Percentiles rank a stretch among this genome's conserved stretches.
Evolutionary conservation across 2,329 filamentous ascomycete species (phyloP).

Genomic region (Albophoma yamanashiensis): DNA sequence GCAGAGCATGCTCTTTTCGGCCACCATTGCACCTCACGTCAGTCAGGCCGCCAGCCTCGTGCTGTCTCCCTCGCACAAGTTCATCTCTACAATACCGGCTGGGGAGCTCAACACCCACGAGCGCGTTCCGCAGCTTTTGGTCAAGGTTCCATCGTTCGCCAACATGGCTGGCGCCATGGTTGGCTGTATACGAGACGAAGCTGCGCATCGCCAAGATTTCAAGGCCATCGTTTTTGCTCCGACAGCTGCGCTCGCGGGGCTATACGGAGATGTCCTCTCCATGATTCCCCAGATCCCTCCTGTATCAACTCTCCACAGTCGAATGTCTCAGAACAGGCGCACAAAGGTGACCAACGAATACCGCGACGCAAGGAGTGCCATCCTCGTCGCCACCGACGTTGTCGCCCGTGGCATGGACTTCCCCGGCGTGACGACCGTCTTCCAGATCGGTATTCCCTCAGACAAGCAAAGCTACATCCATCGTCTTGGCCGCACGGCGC

Average conservation of each 20-base stretch:
- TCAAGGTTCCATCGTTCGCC: constrained; percentile 58
- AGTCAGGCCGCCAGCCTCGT: constrained; percentile 61
- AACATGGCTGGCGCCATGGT: constrained; percentile 52
- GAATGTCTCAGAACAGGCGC: constrained; percentile 38
- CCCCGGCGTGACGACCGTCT: constrained; percentile 55
- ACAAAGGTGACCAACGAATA: constrained; percentile 51
- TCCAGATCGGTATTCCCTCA: constrained; percentile 50
- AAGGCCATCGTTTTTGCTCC: constrained; percentile 80
- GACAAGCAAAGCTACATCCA: constrained; percentile 57
- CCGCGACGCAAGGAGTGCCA: constrained; percentile 38
- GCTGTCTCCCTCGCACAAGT: constrained; percentile 63
- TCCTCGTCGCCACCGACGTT: constrained; percentile 61
- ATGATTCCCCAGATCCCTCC: constrained; percentile 27
- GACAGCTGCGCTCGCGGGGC: constrained; percentile 40
- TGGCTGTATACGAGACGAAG: constrained; percentile 41
- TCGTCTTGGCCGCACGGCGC: constrained; percentile 55
- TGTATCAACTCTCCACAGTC: constrained; percentile 37
- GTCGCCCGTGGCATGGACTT: constrained; percentile 66
- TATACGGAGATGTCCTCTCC: constrained; percentile 36
- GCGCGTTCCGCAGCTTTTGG: constrained; percentile 61
- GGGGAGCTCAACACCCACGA: constrained; percentile 70
- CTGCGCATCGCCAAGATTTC: constrained; percentile 41
- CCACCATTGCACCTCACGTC: constrained; percentile 72
- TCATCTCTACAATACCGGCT: constrained; percentile 67
- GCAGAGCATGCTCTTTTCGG: constrained; percentile 75